These are phyloP conservation scores for Ilyonectria sp. DNA, from an alignment of 2,329 filamentous ascomycete species.

Conservation along the genomic window DNA sequence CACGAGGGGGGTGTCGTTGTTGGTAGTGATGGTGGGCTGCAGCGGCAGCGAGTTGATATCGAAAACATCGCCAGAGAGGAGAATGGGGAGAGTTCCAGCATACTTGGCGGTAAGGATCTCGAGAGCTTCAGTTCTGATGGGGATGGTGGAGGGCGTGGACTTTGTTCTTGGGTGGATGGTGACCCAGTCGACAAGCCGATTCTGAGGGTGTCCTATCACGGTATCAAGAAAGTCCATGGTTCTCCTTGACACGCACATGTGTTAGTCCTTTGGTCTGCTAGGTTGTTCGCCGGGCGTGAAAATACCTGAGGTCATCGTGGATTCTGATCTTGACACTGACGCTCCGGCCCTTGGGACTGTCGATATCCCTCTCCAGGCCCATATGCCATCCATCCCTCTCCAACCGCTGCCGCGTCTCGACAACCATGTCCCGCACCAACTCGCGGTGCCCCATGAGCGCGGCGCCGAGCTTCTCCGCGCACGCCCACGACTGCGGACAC, in stretches of 20 bases:
- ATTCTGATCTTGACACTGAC: constrained; percentile 81
- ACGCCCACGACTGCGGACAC: constrained; percentile 81
- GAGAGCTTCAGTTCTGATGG: constrained; percentile 75
- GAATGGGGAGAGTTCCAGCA: constrained; percentile 70
- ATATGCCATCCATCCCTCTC: constrained; percentile 68
- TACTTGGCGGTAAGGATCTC: constrained; percentile 68
- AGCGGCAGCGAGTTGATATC: constrained; percentile 67
- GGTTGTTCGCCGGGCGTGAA: background rate
- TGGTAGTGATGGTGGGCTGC: constrained; percentile 47
- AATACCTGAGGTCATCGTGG: constrained; percentile 72
- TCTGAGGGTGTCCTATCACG: constrained; percentile 68
- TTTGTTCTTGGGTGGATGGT: constrained; percentile 79
- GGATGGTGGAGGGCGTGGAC: constrained; percentile 71
- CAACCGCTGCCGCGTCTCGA: constrained; percentile 68
- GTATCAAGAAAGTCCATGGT: constrained; percentile 75
- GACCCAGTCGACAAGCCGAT: constrained; percentile 75
- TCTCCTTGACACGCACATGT: constrained; percentile 52
- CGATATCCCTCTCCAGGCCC: constrained; percentile 58
- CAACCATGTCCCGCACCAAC: constrained; percentile 77
- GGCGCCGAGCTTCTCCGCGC: constrained; percentile 77
- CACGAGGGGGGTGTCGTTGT: constrained; percentile 37
- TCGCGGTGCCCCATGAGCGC: constrained; percentile 77
- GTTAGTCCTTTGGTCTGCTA: background rate
- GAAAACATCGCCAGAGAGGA: constrained; percentile 81
- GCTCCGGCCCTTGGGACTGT: constrained; percentile 64